Evolutionary conservation across 352 stramenopile genomes (phyloP).

Genomic region (Aphanomyces cochlioides): DNA sequence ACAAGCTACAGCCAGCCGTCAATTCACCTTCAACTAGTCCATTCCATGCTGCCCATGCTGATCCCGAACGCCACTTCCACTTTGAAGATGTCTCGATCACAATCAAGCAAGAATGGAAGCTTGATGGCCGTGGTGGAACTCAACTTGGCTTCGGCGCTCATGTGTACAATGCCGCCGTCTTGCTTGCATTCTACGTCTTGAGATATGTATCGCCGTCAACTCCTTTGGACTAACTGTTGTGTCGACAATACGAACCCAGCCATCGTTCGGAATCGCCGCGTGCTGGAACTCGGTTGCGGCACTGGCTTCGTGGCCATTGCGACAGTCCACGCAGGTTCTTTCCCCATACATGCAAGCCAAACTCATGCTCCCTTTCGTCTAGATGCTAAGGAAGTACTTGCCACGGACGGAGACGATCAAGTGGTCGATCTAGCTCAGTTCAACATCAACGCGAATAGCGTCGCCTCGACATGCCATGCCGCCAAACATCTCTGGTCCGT

Average conservation of each 20-base stretch:
- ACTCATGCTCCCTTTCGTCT: neutral
- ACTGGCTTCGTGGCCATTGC: conserved; percentile 71
- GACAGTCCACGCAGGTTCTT: conserved; percentile 47
- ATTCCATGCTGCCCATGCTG: conserved; percentile 69
- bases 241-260: conserved; percentile 10
- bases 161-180: conserved; percentile 74
- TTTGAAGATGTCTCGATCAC: conserved; percentile 52
- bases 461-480: conserved; percentile 35
- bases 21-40: conserved; percentile 35
- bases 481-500: conserved; percentile 58
- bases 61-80: conserved; percentile 60
- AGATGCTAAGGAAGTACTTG: conserved; percentile 36
- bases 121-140: conserved; percentile 68
- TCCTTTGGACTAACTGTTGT: conserved; percentile 1
- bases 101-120: conserved; percentile 75
- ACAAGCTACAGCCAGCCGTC: neutral
- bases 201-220: conserved; percentile 29
- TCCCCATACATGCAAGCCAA: neutral
- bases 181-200: conserved; percentile 68
- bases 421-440: conserved; percentile 59
- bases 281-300: conserved; percentile 71
- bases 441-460: conserved; percentile 50
- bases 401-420: conserved; percentile 68
- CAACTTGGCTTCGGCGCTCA: conserved; percentile 71
- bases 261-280: conserved; percentile 44